Conservation (phyloP, 345 rosid genomes). For the Lagerstroemia speciosa region DNA sequence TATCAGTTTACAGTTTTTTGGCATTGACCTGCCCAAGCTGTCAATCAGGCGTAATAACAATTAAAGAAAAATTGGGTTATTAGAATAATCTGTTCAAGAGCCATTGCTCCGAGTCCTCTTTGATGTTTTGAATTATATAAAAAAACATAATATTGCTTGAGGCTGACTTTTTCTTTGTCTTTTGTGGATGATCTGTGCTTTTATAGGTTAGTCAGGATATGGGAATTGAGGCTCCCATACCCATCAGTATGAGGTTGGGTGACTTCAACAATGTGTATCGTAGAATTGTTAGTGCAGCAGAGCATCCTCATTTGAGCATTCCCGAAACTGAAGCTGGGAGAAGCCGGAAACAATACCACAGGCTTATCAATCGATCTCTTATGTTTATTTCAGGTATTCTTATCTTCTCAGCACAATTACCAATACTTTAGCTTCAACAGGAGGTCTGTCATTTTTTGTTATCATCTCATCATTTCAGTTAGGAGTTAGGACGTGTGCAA, state of each 20-base stretch:
- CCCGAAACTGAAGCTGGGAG: conserved; percentile 98
- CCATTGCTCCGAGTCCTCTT: no score
- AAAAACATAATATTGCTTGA: not conserved
- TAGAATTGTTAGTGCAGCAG: conserved; percentile 74
- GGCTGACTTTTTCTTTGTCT: not conserved
- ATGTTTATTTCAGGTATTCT: conserved; percentile 83
- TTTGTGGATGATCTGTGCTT: not conserved
- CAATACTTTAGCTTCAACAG: not conserved
- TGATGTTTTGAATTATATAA: not conserved
- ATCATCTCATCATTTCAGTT: not conserved
- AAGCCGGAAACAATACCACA: conserved; percentile 82
- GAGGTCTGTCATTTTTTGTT: not conserved
- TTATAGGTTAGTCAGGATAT: conserved; percentile 80
- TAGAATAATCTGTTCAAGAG: not conserved
- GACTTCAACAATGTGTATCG: conserved; percentile 74
- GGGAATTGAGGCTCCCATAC: conserved; percentile 95
- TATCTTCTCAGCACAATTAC: not conserved
- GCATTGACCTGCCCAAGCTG: no score
- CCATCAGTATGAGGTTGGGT: conserved; percentile 76
- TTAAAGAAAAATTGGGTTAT: not conserved
- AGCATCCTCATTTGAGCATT: conserved; percentile 90
- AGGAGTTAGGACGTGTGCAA: not conserved
- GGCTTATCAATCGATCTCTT: conserved; percentile 83
- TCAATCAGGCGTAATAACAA: not conserved
- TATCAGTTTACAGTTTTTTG: no score